These are phyloP conservation scores for Candida vaughaniae DNA, from an alignment of 805 yeast species.

Conservation along the genomic window DNA sequence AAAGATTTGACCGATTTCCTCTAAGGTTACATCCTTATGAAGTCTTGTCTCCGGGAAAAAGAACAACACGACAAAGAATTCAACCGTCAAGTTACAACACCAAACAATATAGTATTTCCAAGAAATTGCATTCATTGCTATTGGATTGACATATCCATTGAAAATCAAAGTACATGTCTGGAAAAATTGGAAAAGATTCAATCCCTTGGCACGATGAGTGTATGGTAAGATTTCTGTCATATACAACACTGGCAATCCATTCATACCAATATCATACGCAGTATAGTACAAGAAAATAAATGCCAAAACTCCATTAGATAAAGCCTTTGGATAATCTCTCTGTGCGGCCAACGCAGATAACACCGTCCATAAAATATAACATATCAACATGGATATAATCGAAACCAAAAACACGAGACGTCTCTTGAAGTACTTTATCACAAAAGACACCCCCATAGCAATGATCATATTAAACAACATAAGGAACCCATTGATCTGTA, in stretches of 20 bases:
- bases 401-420: slow-evolving; percentile 27
- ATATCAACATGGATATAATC: slow-evolving; percentile 23
- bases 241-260: slow-evolving; percentile 48
- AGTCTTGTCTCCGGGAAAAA: slow-evolving; percentile 38
- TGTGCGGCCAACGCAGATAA: slow-evolving; percentile 22
- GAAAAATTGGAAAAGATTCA: slow-evolving; percentile 26
- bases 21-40: slow-evolving; percentile 39
- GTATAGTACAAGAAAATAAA: slow-evolving; percentile 24
- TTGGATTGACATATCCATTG: slow-evolving; percentile 31
- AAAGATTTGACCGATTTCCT: slow-evolving; percentile 42
- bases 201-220: slow-evolving; percentile 42
- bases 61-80: slow-evolving; percentile 29
- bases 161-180: slow-evolving; percentile 21
- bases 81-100: slow-evolving; percentile 30
- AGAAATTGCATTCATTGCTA: slow-evolving; percentile 40
- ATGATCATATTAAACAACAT: slow-evolving; percentile 45
- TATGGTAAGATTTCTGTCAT: slow-evolving; percentile 43
- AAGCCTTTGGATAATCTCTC: slow-evolving; percentile 15
- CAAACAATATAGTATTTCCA: slow-evolving; percentile 47
- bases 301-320: slow-evolving; percentile 21
- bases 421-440: slow-evolving; percentile 22
- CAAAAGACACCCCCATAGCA: slow-evolving; percentile 19
- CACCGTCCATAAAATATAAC: slow-evolving; percentile 25
- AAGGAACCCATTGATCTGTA: slow-evolving; percentile 51
- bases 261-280: slow-evolving; percentile 32